Conservation (phyloP, 1,284 basidiomycete species). For the Rhodotorula sp. region DNA sequence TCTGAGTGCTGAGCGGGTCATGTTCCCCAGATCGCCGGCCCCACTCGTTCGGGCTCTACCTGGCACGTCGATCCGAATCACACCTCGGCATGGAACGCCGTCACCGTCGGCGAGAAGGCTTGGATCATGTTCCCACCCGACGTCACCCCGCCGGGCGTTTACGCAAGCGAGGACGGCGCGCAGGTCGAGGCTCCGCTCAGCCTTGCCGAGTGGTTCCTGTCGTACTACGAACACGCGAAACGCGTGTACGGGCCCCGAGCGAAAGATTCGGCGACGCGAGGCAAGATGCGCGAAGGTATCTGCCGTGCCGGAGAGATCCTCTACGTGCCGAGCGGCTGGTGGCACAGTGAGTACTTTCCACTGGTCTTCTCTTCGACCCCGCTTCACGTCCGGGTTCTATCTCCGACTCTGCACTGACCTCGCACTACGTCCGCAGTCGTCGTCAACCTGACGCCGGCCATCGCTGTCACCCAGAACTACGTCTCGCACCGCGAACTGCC, state of each 20-base stretch:
- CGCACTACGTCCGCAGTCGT: slow-evolving; percentile 37
- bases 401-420: neutral
- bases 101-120: slow-evolving; percentile 49
- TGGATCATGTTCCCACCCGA: slow-evolving; percentile 54
- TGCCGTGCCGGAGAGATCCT: slow-evolving; percentile 49
- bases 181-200: slow-evolving; percentile 51
- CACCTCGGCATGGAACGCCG: slow-evolving; percentile 52
- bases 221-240: slow-evolving; percentile 50
- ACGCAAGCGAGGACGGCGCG: slow-evolving; percentile 49
- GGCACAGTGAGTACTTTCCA: slow-evolving; percentile 40
- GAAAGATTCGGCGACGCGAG: slow-evolving; percentile 40
- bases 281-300: slow-evolving; percentile 50
- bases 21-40: slow-evolving; percentile 45
- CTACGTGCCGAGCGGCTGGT: slow-evolving; percentile 46
- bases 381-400: neutral
- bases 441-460: slow-evolving; percentile 47
- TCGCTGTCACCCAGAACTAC: slow-evolving; percentile 55
- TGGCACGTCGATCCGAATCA: slow-evolving; percentile 45
- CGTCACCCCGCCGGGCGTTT: slow-evolving; percentile 52
- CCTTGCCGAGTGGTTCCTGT: slow-evolving; percentile 52
- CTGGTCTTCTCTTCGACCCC: slow-evolving; percentile 10
- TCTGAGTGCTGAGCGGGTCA: neutral
- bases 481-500: slow-evolving; percentile 51
- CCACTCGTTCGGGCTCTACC: slow-evolving; percentile 47
- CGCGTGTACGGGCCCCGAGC: slow-evolving; percentile 47